Evolutionary conservation across 139 green algal genomes (phyloP).

Genomic region (Micractinium sp.): DNA sequence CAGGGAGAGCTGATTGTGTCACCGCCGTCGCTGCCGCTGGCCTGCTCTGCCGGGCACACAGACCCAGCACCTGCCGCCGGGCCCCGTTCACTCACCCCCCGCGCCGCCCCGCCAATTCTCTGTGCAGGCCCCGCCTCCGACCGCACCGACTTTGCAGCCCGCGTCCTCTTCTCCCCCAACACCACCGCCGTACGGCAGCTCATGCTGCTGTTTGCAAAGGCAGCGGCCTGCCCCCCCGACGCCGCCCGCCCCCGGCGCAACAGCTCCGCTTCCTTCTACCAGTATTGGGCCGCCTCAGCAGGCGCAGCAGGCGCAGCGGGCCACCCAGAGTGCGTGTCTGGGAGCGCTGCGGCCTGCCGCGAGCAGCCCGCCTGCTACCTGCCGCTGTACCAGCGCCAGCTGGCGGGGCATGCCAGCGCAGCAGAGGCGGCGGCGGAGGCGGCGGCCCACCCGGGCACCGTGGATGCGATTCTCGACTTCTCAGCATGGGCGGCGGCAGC

Average conservation of each 20-base stretch:
- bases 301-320: neutral
- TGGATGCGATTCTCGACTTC: constrained; percentile 64
- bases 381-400: constrained; percentile 39
- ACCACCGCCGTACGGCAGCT: constrained; percentile 37
- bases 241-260: constrained; percentile 7
- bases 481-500: neutral
- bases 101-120: neutral
- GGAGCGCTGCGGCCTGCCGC: constrained; percentile 47
- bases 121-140: constrained; percentile 58
- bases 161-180: constrained; percentile 64
- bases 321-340: constrained; percentile 9
- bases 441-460: constrained; percentile 18
- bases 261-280: constrained; percentile 59
- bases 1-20: neutral
- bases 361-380: constrained; percentile 58
- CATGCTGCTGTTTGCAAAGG: constrained; percentile 52
- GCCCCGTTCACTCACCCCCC: neutral
- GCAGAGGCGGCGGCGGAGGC: constrained; percentile 34
- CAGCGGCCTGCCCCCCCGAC: constrained; percentile 62
- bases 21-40: neutral
- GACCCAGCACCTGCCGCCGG: neutral
- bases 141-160: constrained; percentile 17
- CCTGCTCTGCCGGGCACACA: neutral
- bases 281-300: constrained; percentile 49
- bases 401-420: constrained; percentile 15